phyloP scores from a whole-genome alignment of 2,329 filamentous ascomycete species.

The Cercospora brassicicola region DNA sequence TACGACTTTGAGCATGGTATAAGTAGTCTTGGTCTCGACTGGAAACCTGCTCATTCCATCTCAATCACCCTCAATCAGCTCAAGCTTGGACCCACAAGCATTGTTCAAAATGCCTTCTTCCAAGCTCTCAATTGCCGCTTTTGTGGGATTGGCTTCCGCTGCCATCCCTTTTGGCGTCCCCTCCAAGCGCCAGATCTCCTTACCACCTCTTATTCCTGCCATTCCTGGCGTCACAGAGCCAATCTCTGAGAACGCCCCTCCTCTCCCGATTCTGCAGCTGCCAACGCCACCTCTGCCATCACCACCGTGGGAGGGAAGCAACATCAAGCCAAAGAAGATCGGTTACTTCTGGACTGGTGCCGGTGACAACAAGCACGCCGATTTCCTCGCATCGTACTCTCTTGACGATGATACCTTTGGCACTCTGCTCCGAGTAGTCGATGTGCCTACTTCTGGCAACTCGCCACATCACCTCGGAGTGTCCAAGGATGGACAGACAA shows the following conservation, averaged over 20 bases:
- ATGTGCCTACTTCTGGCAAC: not conserved
- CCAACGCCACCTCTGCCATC: slow-evolving; percentile 60
- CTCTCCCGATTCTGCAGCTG: slow-evolving; percentile 59
- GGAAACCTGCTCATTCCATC: not conserved
- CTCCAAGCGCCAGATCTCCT: slow-evolving; percentile 13
- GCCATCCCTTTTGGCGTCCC: slow-evolving; percentile 5
- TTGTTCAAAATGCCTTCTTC: slow-evolving; percentile 8
- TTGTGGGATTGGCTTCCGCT: slow-evolving; percentile 13
- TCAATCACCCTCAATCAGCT: not conserved
- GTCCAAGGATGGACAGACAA: slow-evolving; percentile 22
- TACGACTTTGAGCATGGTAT: not conserved
- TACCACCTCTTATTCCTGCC: slow-evolving; percentile 54
- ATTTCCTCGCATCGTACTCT: slow-evolving; percentile 49
- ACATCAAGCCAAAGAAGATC: slow-evolving; percentile 65
- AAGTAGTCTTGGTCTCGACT: not conserved
- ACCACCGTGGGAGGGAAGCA: slow-evolving; percentile 52
- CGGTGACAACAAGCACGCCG: slow-evolving; percentile 58
- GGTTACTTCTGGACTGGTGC: slow-evolving; percentile 65
- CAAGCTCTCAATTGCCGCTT: slow-evolving; percentile 9
- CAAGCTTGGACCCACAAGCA: slow-evolving; percentile 1
- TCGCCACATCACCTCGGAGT: slow-evolving; percentile 27
- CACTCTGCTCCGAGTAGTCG: slow-evolving; percentile 47
- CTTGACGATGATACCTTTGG: slow-evolving; percentile 65
- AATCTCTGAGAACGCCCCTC: slow-evolving; percentile 52
- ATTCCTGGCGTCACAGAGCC: slow-evolving; percentile 62